Evolutionary conservation across 352 stramenopile species (phyloP).

Genomic region (Globisporangium rhizosaccharum): DNA sequence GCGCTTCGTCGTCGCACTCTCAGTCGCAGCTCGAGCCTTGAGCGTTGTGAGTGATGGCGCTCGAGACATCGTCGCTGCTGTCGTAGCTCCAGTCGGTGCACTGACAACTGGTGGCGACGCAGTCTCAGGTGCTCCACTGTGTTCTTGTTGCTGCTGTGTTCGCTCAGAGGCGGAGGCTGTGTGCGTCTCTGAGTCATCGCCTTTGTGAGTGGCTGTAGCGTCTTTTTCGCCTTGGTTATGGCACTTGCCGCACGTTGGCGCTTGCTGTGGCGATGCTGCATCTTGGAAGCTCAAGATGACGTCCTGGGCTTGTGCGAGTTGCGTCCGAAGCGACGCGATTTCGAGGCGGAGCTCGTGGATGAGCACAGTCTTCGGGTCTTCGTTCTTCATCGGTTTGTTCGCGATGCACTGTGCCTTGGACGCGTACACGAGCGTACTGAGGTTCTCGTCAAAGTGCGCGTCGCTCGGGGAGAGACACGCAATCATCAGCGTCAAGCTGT

Average conservation of each 20-base stretch:
- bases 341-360: slow-evolving; percentile 42
- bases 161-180: too few relatives aligned
- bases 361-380: slow-evolving; percentile 39
- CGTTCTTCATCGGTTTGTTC: slow-evolving; percentile 46
- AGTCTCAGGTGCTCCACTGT: too few relatives aligned
- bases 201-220: background rate
- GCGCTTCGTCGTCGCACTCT: slow-evolving; percentile 15
- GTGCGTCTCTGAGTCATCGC: too few relatives aligned
- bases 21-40: background rate
- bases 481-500: slow-evolving; percentile 64
- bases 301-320: slow-evolving; percentile 32
- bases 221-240: background rate
- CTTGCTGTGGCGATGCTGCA: background rate
- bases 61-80: too few relatives aligned
- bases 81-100: background rate
- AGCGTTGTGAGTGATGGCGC: too few relatives aligned
- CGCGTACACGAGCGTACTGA: slow-evolving; percentile 65
- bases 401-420: slow-evolving; percentile 46
- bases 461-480: slow-evolving; percentile 57
- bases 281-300: slow-evolving; percentile 36
- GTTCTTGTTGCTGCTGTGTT: too few relatives aligned
- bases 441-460: slow-evolving; percentile 44
- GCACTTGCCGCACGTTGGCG: background rate
- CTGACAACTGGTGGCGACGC: background rate
- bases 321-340: slow-evolving; percentile 21